Base-by-base conservation (phyloP, 805 yeast species). In the Saturnispora quitensis region DNA sequence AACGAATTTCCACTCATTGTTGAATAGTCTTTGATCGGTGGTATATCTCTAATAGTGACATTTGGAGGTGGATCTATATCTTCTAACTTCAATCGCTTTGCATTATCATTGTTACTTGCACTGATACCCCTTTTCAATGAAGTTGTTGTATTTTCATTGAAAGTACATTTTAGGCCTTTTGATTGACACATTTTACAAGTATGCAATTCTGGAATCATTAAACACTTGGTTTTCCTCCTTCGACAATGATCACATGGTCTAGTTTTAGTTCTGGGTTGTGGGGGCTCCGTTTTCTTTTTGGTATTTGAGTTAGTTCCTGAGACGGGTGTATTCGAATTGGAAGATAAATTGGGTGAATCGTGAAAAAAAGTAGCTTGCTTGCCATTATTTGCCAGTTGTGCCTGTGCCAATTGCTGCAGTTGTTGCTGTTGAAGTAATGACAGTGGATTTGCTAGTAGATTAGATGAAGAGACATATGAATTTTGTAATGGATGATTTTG, bases 211-310 rank as follows among this genome's bases (percentile, higher is more conserved):
- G 87, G 84, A 2, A 77, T 72, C 58, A 82, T 72, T 25, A 86
- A 83, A 71, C 97, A 90, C 57, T 86, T 80, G 22, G 85, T 84
- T 62, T 86, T 87, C 46, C 90, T 73, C 53, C 89, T 71, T 42
- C 95, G 73, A 66, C 97, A 90, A 58, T 83, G 88, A 62, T 87
- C 96, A 63, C 97, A 89, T 0, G 95, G 91, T 35, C 80, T 69
- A 22, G 77, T 68, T 56, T 73, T 69, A 1, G 70, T 58, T 36
- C 69, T 58, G 4, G 72, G 77, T 52, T 75, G 76, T 5, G 73
- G 67, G 2, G 62, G 62, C 40, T 63, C 68, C 28, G 51, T 45
- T 44, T 58, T 57, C 40, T 54, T 53, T 15, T 50, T 35, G 27
- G 28, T 38, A 18, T n/a, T 43, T 33, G 34, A 31, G 20, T 33